Evolutionary conservation across 2,329 filamentous ascomycete genomes (phyloP).

Genomic region (Venturia aucupariae): DNA sequence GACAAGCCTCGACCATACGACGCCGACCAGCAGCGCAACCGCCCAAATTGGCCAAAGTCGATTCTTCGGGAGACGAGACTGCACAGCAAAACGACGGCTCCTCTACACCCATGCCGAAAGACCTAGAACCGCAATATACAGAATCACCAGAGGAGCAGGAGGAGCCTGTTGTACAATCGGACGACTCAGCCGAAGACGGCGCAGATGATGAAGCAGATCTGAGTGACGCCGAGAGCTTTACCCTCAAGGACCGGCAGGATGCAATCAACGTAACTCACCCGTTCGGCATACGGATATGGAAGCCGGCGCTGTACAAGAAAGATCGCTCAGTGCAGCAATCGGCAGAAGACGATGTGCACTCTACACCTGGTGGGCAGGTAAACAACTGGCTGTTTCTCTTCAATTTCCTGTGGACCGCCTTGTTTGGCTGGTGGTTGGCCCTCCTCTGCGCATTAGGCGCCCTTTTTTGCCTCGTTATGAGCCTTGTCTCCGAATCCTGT

Average conservation of each 20-base stretch:
- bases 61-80: conserved; percentile 40
- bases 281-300: conserved; percentile 98
- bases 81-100: conserved; percentile 14
- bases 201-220: conserved; percentile 61
- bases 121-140: conserved; percentile 23
- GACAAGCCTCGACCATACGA: conserved; percentile 43
- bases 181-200: conserved; percentile 39
- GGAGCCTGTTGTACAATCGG: conserved; percentile 26
- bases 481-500: conserved; percentile 65
- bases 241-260: conserved; percentile 89
- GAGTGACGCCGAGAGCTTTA: conserved; percentile 96
- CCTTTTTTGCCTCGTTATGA: conserved; percentile 67
- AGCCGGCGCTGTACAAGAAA: conserved; percentile 97
- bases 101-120: conserved; percentile 18
- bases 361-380: conserved; percentile 78
- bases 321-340: conserved; percentile 91
- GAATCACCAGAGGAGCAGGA: conserved; percentile 26
- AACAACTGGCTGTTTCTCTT: conserved; percentile 77
- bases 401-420: conserved; percentile 81
- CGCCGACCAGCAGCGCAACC: conserved; percentile 38
- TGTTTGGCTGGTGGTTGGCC: conserved; percentile 96
- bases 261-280: conserved; percentile 98
- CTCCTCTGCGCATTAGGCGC: conserved; percentile 65
- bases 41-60: conserved; percentile 39
- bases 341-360: conserved; percentile 95